phyloP scores from a whole-genome alignment of 495 filamentous ascomycete species.

The Penicillium desertorum region DNA sequence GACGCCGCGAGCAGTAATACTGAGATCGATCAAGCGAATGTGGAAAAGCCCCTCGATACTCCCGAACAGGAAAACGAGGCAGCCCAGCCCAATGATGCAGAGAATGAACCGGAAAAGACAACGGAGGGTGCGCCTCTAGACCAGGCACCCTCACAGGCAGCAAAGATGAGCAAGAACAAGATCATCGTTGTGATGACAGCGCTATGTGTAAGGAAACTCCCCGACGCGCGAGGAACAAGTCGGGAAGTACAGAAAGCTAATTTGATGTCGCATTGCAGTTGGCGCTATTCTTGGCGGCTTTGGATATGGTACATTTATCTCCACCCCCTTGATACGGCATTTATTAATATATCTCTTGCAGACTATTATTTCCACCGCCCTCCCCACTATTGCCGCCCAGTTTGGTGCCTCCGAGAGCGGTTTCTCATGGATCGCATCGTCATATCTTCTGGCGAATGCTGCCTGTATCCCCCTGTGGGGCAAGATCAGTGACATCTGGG shows the following conservation, averaged over 20 bases:
- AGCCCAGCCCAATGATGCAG: constrained; percentile 4
- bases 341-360: constrained; percentile 17
- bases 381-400: constrained; percentile 63
- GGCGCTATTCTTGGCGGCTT: constrained; percentile 53
- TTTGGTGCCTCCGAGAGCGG: constrained; percentile 62
- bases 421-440: constrained; percentile 76
- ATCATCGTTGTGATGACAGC: constrained; percentile 51
- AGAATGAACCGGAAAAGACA: constrained; percentile 26
- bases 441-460: constrained; percentile 67
- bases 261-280: constrained; percentile 33
- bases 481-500: constrained; percentile 85
- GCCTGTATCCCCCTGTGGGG: constrained; percentile 75
- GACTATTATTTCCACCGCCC: constrained; percentile 55
- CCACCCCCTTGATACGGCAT: background rate
- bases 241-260: constrained; percentile 15
- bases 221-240: background rate
- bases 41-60: constrained; percentile 17
- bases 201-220: constrained; percentile 42
- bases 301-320: constrained; percentile 47
- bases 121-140: constrained; percentile 32
- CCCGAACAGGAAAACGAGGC: constrained; percentile 4
- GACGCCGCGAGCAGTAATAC: constrained; percentile 27
- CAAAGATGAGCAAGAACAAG: constrained; percentile 50
- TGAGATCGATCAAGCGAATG: constrained; percentile 7
- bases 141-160: constrained; percentile 39